Base-by-base conservation (phyloP, 129 eudicot species). In the Rutidosis leptorrhynchoides region DNA sequence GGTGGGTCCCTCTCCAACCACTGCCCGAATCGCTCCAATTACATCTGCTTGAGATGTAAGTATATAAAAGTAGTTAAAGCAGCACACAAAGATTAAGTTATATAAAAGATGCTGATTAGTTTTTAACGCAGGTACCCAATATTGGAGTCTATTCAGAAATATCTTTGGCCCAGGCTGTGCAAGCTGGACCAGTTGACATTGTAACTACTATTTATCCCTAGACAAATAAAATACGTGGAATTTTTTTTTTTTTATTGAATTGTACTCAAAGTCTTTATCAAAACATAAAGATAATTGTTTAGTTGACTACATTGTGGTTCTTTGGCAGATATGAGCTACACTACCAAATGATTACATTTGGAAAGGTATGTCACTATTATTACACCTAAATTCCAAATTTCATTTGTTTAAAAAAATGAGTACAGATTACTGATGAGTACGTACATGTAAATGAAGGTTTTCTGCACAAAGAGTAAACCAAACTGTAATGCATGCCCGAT, bases 1-100 rank as follows among this genome's bases (percentile, higher is more conserved):
- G 99, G 22, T 94, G 99, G 99, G 99, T 94, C 42, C 99, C 99
- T 17, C 92, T 94, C 43, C 99, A 89, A 74, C 99, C 99, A 32
- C 76, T 94, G 23, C 99, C 99, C 0, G 97, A 94, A 71, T 82
- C 93, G 17, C 97, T 89, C 58, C 95, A 86, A 68, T 72, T 89
- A 71, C 97, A 94, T 72, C 94, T 89, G 57, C 82, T 89, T 77
- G 97, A 94, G 71, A 37, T 94, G 99, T 86, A 74, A 80, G 97
- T 75, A 72, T 43, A 70, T 43, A 51, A 58, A 30, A 58, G 21
- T 15, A 1, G 12, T 26, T 26, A 15, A 16, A 4, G 48, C 30
- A 20, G 43, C 16, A 49, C 30, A 40, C 15, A 52, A 25, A 16
- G 30, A 21, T 29, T 57, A 26, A 56, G 78, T 17, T 58, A 46